phyloP scores from a whole-genome alignment of 495 filamentous ascomycete species.

The Astrocystis sublimbata region DNA sequence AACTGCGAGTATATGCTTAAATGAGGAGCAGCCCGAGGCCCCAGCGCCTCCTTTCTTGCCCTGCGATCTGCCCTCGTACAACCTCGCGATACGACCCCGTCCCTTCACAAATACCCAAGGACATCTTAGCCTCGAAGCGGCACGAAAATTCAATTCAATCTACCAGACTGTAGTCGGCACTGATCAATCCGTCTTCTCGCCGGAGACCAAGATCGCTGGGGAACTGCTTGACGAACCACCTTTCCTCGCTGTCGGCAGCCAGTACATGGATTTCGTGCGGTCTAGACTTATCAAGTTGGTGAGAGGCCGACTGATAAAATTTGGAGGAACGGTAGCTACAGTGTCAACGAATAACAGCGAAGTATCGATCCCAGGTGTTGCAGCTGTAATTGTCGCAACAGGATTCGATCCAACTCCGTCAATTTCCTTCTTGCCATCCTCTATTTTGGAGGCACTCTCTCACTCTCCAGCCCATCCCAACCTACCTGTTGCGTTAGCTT shows the following conservation, averaged over 20 bases:
- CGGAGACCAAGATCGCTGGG: conserved; percentile 26
- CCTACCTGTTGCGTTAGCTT: conserved; percentile 68
- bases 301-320: conserved; percentile 41
- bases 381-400: conserved; percentile 71
- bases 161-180: conserved; percentile 59
- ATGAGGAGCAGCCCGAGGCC: conserved; percentile 38
- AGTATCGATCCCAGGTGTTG: conserved; percentile 54
- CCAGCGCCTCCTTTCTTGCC: conserved; percentile 65
- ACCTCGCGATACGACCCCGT: conserved; percentile 60
- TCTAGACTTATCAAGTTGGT: conserved; percentile 59
- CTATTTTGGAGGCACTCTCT: conserved; percentile 57
- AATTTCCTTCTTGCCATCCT: conserved; percentile 58
- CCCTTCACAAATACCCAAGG: conserved; percentile 61
- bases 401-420: conserved; percentile 68
- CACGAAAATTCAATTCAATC: conserved; percentile 52
- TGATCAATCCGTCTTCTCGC: conserved; percentile 61
- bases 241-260: conserved; percentile 68
- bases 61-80: conserved; percentile 74
- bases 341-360: conserved; percentile 31
- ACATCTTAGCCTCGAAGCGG: conserved; percentile 56
- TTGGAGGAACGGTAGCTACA: conserved; percentile 37
- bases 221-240: conserved; percentile 48
- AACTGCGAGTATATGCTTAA: conserved; percentile 4
- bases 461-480: conserved; percentile 56
- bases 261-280: conserved; percentile 71